Base-by-base conservation (phyloP, 805 yeast genomes). In the Zygotorulaspora danielsina region DNA sequence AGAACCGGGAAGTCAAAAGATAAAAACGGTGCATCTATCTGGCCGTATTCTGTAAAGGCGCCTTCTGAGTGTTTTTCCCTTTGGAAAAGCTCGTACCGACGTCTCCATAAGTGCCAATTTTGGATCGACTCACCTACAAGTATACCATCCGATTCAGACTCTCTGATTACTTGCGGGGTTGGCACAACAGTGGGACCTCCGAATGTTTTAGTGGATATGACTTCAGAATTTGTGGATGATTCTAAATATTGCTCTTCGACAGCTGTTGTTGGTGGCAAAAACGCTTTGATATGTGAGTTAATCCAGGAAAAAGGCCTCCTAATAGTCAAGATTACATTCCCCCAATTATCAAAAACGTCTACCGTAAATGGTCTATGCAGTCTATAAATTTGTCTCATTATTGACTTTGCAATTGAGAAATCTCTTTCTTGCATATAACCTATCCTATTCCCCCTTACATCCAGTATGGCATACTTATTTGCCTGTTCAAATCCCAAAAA, bases 81-180 rank as follows among this genome's bases (percentile, higher is more conserved):
- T 48, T 74, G 68, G 57, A 85, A 93, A 51, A 93, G 66, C 54
- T 89, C 86, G 62, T 93, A 93, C 34, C 82, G 66, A 42, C 98
- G 71, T 57, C 97, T 74, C 96, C 96, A 89, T 29, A 82, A 68
- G 66, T 93, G 97, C 96, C 96, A 93, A 48, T 83, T 80, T 62
- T 93, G 98, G 4, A 84, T 78, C 19, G 86, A 75, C 59, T 90
- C 97, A 1, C 97, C 97, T 13, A 93, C 66, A 4, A 78, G 55
- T 1, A 66, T 57, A 0, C 71, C 73, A 10, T 65, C 65, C 34
- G 72, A 76, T 27, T 64, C 62, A 41, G 69, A 61, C 67, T 37
- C 63, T 61, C 42, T 54, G 41, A 41, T 48, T 16, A 41, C 32
- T 30, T 50, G 53, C 6, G 54, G 54, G 4, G 31, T 38, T 1